Evolutionary conservation across 768 basidiomycete genomes (phyloP).

Genomic region (Podaxis pistillaris): DNA sequence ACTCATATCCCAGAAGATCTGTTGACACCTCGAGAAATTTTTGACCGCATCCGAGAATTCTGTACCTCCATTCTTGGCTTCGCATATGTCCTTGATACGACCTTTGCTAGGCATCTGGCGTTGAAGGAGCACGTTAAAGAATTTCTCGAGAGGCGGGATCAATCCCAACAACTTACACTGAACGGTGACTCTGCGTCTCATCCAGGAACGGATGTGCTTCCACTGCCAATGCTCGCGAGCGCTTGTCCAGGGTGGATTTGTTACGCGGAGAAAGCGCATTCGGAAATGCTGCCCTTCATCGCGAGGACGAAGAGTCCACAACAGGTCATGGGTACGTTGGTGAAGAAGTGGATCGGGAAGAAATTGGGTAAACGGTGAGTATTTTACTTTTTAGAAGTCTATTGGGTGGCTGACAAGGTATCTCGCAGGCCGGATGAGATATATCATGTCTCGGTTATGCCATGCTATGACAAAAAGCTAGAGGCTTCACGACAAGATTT

Average conservation of each 20-base stretch:
- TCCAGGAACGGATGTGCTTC: background rate
- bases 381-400: conserved; percentile 2
- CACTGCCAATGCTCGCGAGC: conserved; percentile 88
- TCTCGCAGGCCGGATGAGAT: conserved; percentile 72
- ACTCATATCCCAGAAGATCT: background rate
- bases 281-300: conserved; percentile 91
- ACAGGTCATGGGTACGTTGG: conserved; percentile 89
- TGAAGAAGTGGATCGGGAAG: conserved; percentile 82
- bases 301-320: conserved; percentile 89
- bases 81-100: conserved; percentile 88
- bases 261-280: conserved; percentile 96
- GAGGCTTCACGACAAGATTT: conserved; percentile 96
- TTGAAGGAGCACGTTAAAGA: conserved; percentile 81
- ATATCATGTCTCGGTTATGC: conserved; percentile 98
- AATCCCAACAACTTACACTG: conserved; percentile 21
- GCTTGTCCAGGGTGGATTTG: conserved; percentile 99
- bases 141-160: conserved; percentile 67
- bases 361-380: conserved; percentile 71
- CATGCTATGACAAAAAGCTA: conserved; percentile 99
- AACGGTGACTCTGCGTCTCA: conserved; percentile 11
- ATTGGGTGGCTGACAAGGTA: conserved; percentile 8
- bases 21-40: conserved; percentile 51
- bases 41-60: conserved; percentile 73
- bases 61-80: conserved; percentile 68
- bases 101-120: conserved; percentile 87